Evolutionary conservation across 345 rosid genomes (phyloP).

Genomic region (Erucastrum elatum): DNA sequence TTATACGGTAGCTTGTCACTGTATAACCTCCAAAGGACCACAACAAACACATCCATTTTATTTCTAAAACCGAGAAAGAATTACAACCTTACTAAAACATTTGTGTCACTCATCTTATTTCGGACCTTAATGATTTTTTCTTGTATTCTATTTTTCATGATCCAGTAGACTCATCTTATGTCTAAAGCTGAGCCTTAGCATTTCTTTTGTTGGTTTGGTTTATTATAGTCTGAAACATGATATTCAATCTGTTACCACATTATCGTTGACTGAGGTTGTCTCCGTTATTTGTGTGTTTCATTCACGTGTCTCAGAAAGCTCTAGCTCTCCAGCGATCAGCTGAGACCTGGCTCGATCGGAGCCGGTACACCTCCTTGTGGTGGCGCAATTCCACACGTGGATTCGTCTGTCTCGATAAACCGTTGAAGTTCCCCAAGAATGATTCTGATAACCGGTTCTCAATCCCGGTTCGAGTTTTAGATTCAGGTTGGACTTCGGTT

Average conservation of each 20-base stretch:
- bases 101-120: too few relatives aligned
- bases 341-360: constrained; percentile 60
- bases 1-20: not conserved
- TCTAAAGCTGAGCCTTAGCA: not conserved
- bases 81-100: too few relatives aligned
- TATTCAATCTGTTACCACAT: too few relatives aligned
- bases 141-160: too few relatives aligned
- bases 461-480: constrained; percentile 51
- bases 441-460: not conserved
- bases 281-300: constrained; percentile 1
- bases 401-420: constrained; percentile 62
- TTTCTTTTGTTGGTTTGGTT: too few relatives aligned
- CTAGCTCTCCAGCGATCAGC: constrained; percentile 36
- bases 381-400: constrained; percentile 67
- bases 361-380: constrained; percentile 59
- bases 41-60: not conserved
- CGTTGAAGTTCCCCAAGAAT: constrained; percentile 2
- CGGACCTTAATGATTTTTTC: too few relatives aligned
- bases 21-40: not conserved
- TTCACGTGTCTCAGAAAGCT: constrained; percentile 16
- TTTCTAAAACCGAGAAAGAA: not conserved
- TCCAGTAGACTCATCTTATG: not conserved
- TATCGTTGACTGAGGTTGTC: constrained; percentile 21
- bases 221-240: too few relatives aligned
- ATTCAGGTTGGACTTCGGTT: constrained; percentile 56